Percentiles rank a stretch among this genome's conserved stretches.
Evolutionary conservation across 345 rosid species (phyloP).

Genomic region (Melaleuca alternifolia): DNA sequence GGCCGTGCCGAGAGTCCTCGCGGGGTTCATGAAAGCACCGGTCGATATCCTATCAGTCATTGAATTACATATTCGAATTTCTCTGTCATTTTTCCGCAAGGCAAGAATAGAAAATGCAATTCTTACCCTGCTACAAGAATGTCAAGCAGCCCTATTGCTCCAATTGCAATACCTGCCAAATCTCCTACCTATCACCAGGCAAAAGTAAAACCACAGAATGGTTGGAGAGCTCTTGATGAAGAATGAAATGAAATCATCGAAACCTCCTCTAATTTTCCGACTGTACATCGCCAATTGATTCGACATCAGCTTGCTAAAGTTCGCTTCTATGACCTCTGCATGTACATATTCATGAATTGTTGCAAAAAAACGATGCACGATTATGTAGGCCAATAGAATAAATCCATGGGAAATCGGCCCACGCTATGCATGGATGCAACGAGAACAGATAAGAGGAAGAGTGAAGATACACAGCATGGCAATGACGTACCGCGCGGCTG

Average conservation of each 20-base stretch:
- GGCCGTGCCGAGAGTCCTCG: not conserved
- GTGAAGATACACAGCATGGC: not conserved
- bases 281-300: no score
- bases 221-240: not conserved
- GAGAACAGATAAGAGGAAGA: not conserved
- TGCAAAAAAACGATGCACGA: no score
- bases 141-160: slow-evolving; percentile 3
- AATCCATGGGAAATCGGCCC: no score
- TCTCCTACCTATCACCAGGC: not conserved
- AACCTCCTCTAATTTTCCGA: no score
- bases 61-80: not conserved
- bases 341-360: no score
- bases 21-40: not conserved
- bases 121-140: slow-evolving; percentile 6
- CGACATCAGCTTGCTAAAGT: no score
- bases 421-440: no score
- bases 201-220: not conserved
- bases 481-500: not conserved
- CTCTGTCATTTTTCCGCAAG: not conserved
- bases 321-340: no score
- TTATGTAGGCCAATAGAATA: no score
- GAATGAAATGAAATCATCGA: not conserved
- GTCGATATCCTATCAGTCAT: not conserved
- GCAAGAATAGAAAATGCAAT: not conserved
- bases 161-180: slow-evolving; percentile 3